phyloP scores from a whole-genome alignment of 83 land plant species.

The Diphasiastrum complanatum region DNA sequence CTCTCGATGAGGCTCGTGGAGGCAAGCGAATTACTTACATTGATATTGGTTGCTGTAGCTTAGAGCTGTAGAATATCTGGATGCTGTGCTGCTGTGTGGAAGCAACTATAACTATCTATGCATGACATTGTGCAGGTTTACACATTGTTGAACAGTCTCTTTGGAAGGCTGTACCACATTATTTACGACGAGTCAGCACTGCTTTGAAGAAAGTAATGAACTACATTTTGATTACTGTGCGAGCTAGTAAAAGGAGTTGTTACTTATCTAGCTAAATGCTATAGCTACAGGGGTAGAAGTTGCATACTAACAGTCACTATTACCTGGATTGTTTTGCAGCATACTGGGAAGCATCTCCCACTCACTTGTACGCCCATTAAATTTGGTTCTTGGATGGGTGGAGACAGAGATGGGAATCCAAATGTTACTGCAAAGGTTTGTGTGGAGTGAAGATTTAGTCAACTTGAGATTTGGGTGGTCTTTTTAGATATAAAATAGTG shows the following conservation, averaged over 20 bases:
- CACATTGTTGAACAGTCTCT: constrained; percentile 91
- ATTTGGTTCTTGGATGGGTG: constrained; percentile 99
- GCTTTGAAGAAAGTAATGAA: constrained; percentile 66
- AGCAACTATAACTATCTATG: too few species aligned
- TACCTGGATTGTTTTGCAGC: constrained; percentile 41
- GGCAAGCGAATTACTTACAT: constrained; percentile 35
- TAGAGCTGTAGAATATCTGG: not conserved
- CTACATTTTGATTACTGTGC: too few species aligned
- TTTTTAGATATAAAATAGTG: too few species aligned
- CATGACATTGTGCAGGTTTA: constrained; percentile 49
- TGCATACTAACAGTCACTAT: not conserved
- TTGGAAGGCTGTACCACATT: constrained; percentile 94
- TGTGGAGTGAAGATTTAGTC: not conserved
- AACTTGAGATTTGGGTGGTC: too few species aligned
- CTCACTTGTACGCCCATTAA: constrained; percentile 79
- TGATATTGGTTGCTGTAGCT: not conserved
- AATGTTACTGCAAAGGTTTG: constrained; percentile 87
- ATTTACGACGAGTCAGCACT: constrained; percentile 81
- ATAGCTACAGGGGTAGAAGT: too few species aligned
- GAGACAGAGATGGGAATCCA: constrained; percentile 98
- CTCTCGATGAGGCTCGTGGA: constrained; percentile 90
- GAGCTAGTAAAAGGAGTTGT: too few species aligned
- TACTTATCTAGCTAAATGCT: too few species aligned
- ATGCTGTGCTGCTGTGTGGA: not conserved
- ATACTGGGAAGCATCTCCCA: constrained; percentile 85